Percentiles rank a stretch among this genome's conserved stretches.
These are phyloP conservation scores for Murraya koenigii DNA, from an alignment of 345 rosid species.

Conservation along the genomic window DNA sequence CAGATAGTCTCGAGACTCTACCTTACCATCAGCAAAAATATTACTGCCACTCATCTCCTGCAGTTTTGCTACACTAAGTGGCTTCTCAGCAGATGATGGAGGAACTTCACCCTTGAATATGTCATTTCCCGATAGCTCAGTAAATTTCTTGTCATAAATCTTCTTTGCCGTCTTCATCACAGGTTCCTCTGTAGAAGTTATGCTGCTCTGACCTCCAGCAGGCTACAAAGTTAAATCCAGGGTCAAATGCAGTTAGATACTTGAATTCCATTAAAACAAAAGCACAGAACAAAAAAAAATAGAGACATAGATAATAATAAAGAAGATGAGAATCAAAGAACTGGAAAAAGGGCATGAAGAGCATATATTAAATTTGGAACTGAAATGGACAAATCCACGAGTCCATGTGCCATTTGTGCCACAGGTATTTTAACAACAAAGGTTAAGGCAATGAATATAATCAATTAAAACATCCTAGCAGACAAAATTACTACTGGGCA, in stretches of 20 bases:
- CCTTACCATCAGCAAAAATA: constrained; percentile 92
- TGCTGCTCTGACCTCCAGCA: constrained; percentile 44
- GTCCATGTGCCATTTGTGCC: not conserved
- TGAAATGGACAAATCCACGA: not conserved
- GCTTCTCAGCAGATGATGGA: constrained; percentile 56
- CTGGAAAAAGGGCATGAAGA: not conserved
- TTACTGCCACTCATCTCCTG: constrained; percentile 81
- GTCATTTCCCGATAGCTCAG: constrained; percentile 82
- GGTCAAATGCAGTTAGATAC: constrained; percentile 4
- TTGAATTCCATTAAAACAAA: not conserved
- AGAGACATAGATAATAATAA: too few relatives aligned
- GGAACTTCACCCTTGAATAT: constrained; percentile 75
- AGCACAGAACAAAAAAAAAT: not conserved
- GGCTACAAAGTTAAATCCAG: constrained; percentile 27
- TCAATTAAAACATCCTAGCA: not conserved
- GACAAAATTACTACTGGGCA: not conserved
- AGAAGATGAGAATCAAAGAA: not conserved
- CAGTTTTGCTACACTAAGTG: constrained; percentile 66
- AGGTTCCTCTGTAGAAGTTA: constrained; percentile 32
- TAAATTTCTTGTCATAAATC: constrained; percentile 65
- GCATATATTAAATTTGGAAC: not conserved
- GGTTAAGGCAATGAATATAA: not conserved
- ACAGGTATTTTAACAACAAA: not conserved
- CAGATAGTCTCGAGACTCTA: constrained; percentile 75
- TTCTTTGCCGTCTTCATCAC: constrained; percentile 81